Evolutionary conservation across 2,329 filamentous ascomycete species (phyloP), one percentile per base, ranked within the genome.

Genomic region (Pyrenophora teres): DNA sequence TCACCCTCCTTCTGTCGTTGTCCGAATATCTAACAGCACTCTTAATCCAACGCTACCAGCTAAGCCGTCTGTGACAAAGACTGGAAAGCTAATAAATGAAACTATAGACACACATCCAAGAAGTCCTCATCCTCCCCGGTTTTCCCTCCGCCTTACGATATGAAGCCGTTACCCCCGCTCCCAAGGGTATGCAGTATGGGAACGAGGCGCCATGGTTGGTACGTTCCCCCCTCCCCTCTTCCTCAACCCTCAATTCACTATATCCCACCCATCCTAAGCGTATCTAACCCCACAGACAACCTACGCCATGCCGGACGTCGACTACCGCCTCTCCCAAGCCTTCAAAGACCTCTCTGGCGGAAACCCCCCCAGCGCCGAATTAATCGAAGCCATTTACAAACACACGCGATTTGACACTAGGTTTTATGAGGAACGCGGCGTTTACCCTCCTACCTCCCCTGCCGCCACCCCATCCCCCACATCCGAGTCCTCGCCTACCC

Each of bases 301-400:
- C 10, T 71, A 71, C 48, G 61, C 65, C 36, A 61, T 71, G 54
- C 54, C 57, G 3, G 62, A 68, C 25, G 18, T 70, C 2, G 54
- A 33, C 3, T 71, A 56, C 41, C 46, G 62, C 13, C 5, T 57
- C 13, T 60, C 38, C 0, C n/a, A 31, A 7, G 67, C 59, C 23
- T 71, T 70, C 49, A 56, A 54, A 9, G 45, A 57, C 2, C 30
- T 72, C 15, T 57, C 65, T 46, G 57, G 59, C 9, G 64, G 68
- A 38, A 59, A 52, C 23, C 27, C 52, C 16, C 69, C 67, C 0
- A 40, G 44, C n/a, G 25, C 52, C 16, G 50, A 59, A 15, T 33
- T 70, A 6, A 40, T 68, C 10, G 51, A 64, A 7, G 37, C 32
- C 3, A 40, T 72, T 2, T 71, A 68, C 47, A 59, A 46, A 46